A percentile compares a stretch with the other conserved stretches of the same genome.
Evolutionary conservation across 495 filamentous ascomycete genomes (phyloP).

Genomic region (Podospora appendiculata): DNA sequence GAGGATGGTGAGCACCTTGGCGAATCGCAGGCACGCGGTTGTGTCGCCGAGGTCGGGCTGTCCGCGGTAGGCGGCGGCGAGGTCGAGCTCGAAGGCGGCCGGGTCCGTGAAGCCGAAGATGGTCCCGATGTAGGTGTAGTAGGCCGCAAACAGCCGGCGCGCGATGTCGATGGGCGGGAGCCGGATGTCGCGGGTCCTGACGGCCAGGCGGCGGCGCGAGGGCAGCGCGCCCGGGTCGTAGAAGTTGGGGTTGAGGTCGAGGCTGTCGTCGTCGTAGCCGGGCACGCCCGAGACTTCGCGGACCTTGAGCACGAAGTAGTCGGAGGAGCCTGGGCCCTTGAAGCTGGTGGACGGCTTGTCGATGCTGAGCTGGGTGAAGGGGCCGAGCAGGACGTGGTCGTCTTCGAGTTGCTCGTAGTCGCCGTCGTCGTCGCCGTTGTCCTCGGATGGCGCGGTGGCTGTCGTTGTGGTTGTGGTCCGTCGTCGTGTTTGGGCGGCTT

Average conservation of each 20-base stretch:
- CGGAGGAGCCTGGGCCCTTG: conserved; percentile 15
- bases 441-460: background rate
- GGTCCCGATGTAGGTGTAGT: conserved; percentile 45
- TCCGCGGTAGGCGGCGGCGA: conserved; percentile 27
- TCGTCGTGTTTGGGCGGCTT: too few relatives aligned
- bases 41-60: conserved; percentile 17
- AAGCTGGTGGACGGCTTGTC: conserved; percentile 11
- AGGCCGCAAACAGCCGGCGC: conserved; percentile 38
- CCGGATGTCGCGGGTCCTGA: conserved; percentile 5
- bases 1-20: conserved; percentile 35
- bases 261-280: conserved; percentile 6
- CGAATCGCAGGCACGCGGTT: conserved; percentile 16
- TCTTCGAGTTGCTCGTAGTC: conserved; percentile 15
- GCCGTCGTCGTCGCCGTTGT: background rate
- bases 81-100: conserved; percentile 32
- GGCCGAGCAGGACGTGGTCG: conserved; percentile 12
- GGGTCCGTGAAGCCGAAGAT: conserved; percentile 43
- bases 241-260: conserved; percentile 11
- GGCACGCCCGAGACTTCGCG: conserved; percentile 9
- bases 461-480: too few relatives aligned
- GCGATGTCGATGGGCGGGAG: conserved; percentile 38
- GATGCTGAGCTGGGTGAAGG: conserved; percentile 14
- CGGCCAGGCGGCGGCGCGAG: conserved; percentile 6
- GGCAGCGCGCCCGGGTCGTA: conserved; percentile 14
- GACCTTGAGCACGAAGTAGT: conserved; percentile 15